Percentiles rank a stretch among this genome's conserved stretches.
phyloP scores from a whole-genome alignment of 1,139 yeast genomes.

The Scheffersomyces illinoinensis region DNA sequence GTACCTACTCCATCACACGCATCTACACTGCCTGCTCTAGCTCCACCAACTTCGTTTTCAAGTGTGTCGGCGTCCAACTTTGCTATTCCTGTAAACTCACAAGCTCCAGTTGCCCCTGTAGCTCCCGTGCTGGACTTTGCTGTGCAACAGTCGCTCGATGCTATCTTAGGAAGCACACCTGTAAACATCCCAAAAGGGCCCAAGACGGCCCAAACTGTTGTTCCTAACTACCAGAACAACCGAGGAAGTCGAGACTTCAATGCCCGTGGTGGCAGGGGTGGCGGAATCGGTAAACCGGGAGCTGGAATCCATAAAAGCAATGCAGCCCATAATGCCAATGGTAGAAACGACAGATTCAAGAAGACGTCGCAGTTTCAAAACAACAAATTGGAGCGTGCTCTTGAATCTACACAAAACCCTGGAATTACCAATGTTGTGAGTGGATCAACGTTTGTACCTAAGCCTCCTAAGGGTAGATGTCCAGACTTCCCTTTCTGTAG shows the following conservation, averaged over 20 bases:
- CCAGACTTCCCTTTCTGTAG: slow-evolving; percentile 76
- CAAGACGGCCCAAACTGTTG: slow-evolving; percentile 2
- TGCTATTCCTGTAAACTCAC: slow-evolving; percentile 6
- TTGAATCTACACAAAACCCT: slow-evolving; percentile 25
- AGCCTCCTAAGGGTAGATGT: slow-evolving; percentile 67
- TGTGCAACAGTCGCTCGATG: slow-evolving; percentile 3
- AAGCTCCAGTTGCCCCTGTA: slow-evolving; percentile 2
- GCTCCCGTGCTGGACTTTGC: slow-evolving; percentile 2
- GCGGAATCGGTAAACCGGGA: slow-evolving; percentile 12
- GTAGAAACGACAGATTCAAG: slow-evolving; percentile 11
- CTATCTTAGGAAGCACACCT: slow-evolving; percentile 3
- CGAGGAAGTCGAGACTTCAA: not conserved
- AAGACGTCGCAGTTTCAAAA: slow-evolving; percentile 29
- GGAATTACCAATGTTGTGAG: slow-evolving; percentile 22
- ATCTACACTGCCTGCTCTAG: slow-evolving; percentile 2
- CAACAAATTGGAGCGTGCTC: slow-evolving; percentile 39
- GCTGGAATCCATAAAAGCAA: slow-evolving; percentile 1
- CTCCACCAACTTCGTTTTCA: slow-evolving; percentile 1
- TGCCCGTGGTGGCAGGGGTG: slow-evolving; percentile 9
- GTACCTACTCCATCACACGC: slow-evolving; percentile 5
- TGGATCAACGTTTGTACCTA: slow-evolving; percentile 23
- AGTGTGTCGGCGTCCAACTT: not conserved
- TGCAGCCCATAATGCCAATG: slow-evolving; percentile 6
- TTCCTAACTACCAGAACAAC: slow-evolving; percentile 4
- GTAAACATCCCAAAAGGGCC: slow-evolving; percentile 20